Percentiles rank a stretch among this genome's conserved stretches.
phyloP scores from a whole-genome alignment of 768 basidiomycete genomes.

The Boletus sp. region DNA sequence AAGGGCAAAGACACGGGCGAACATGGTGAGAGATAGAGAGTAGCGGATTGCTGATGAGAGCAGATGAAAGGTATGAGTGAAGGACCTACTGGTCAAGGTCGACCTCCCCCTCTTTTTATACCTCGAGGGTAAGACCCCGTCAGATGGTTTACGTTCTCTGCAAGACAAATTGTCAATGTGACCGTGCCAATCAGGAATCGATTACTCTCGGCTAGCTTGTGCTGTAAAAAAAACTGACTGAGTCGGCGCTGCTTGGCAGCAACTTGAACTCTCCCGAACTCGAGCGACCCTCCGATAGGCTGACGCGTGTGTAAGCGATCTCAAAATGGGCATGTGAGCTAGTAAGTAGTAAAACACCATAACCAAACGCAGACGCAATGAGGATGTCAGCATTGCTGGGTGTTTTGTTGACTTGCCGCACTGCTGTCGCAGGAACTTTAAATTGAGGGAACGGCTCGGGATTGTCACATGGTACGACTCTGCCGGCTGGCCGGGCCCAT shows the following conservation, averaged over 20 bases:
- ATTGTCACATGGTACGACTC: too few relatives aligned
- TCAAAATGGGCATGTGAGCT: not conserved
- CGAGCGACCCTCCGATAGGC: not conserved
- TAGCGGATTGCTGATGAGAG: not conserved
- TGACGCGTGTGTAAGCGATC: not conserved
- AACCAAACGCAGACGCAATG: too few relatives aligned
- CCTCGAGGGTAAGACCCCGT: not conserved
- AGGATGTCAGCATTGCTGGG: too few relatives aligned
- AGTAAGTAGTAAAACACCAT: too few relatives aligned
- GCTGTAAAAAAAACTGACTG: not conserved
- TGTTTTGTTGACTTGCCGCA: too few relatives aligned
- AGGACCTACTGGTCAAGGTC: not conserved
- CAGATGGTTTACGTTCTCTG: not conserved
- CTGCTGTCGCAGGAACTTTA: too few relatives aligned
- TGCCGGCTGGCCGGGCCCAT: too few relatives aligned
- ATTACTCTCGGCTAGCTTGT: not conserved
- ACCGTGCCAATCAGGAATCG: not conserved
- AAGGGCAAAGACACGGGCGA: conserved; percentile 19
- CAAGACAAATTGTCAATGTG: not conserved
- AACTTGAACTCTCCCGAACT: not conserved
- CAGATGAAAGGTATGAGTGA: not conserved
- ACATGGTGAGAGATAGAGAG: conserved; percentile 1
- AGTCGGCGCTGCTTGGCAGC: not conserved
- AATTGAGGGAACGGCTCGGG: too few relatives aligned
- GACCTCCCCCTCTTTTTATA: not conserved